phyloP scores from a whole-genome alignment of 768 basidiomycete genomes.

The Phylloporus sp. region DNA sequence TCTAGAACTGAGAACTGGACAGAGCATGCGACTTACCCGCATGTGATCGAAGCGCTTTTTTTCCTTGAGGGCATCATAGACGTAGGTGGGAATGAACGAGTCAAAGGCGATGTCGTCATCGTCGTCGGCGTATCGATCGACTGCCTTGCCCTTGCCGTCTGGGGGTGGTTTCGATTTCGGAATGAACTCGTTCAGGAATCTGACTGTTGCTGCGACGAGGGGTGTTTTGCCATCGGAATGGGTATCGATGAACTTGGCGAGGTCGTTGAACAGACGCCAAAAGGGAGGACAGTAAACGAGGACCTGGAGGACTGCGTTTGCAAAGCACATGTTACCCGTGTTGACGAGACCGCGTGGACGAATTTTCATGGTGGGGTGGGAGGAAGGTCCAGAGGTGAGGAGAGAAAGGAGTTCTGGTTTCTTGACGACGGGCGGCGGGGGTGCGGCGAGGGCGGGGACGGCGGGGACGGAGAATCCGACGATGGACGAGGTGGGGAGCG shows the following conservation, averaged over 20 bases:
- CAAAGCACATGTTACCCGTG: slow-evolving; percentile 96
- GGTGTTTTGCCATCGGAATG: slow-evolving; percentile 39
- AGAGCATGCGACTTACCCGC: slow-evolving; percentile 70
- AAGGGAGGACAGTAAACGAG: slow-evolving; percentile 89
- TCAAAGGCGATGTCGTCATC: slow-evolving; percentile 51
- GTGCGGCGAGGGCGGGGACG: slow-evolving; percentile 24
- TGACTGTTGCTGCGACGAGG: slow-evolving; percentile 61
- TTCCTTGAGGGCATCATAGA: slow-evolving; percentile 91
- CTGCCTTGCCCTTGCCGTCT: slow-evolving; percentile 37
- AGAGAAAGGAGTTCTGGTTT: slow-evolving; percentile 51
- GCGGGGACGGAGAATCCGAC: slow-evolving; percentile 73
- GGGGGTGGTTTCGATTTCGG: slow-evolving; percentile 21
- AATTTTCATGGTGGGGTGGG: slow-evolving; percentile 32
- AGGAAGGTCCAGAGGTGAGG: slow-evolving; percentile 39
- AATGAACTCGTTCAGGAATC: slow-evolving; percentile 76
- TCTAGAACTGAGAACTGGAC: no score
- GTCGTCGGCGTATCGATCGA: slow-evolving; percentile 36
- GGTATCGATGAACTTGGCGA: slow-evolving; percentile 49
- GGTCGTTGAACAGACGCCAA: slow-evolving; percentile 65
- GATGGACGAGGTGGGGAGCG: slow-evolving; percentile 65
- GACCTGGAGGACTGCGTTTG: slow-evolving; percentile 89
- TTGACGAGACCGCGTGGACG: slow-evolving; percentile 84
- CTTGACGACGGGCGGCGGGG: slow-evolving; percentile 35
- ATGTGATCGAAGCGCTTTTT: slow-evolving; percentile 92
- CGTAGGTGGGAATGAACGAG: slow-evolving; percentile 77